Base-by-base conservation (phyloP, 1,139 yeast genomes). In the Yamadazyma epiphylla region DNA sequence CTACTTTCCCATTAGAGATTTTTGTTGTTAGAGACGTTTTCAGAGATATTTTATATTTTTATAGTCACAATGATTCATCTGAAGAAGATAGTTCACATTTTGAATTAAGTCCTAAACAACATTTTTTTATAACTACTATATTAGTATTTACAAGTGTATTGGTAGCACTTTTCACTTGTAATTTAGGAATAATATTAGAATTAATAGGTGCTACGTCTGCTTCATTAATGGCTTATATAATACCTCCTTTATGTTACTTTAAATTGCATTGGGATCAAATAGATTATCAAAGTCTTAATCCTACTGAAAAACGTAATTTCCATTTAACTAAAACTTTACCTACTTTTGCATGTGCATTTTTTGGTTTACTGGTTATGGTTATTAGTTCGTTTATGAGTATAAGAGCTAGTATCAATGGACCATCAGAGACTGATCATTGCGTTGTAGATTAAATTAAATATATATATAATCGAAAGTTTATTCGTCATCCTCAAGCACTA, bases 121-220 rank as follows among this genome's bases (percentile, higher is more conserved):
- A 88, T 49, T 59, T 80, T 23, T 37, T 72, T n/a, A 65, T 83
- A 21, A 89, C 97, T 0, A 70, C 88, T 0, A 48, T 70, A 0
- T 58, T 87, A 30, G 86, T 85, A 1, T 64, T 81, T 26, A 42
- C 76, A 1, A 82, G 95, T 2, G 83, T 87, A 91, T 43, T 74
- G 0, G 80, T 87, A 4, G 74, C 96, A 0, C 61, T 89, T 28
- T 62, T 80, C 36, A 88, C 96, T 0, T 88, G 96, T 50, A 87
- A 89, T 45, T 64, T 89, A 36, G 97, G 97, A 1, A 84, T 91
- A 13, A 81, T 89, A 25, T 64, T 89, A 30, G 97, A 89, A 49
- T 64, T 89, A 5, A 88, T 87, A 19, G 97, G 97, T 1, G 91
- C 96, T 0, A 83, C 95, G 0, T 83, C 95, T 0, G 97, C 96